These are phyloP conservation scores for Vigna angularis DNA, from an alignment of 306 rosid species.

Conservation along the genomic window DNA sequence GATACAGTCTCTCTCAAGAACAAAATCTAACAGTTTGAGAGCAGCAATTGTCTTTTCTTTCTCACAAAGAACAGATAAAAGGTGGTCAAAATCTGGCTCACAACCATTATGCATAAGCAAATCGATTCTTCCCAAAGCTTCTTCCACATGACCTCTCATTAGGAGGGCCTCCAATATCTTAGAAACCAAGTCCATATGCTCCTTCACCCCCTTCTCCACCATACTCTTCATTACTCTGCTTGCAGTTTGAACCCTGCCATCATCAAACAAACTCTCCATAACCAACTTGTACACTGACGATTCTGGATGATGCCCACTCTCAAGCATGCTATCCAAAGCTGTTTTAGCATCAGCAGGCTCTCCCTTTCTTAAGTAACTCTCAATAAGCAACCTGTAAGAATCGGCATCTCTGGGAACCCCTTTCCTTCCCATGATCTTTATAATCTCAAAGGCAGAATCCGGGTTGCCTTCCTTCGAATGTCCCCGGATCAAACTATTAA, in stretches of 20 bases:
- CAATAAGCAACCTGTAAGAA: constrained; percentile 72
- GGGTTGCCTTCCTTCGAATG: constrained; percentile 92
- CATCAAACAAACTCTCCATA: constrained; percentile 80
- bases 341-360: constrained; percentile 92
- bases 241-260: constrained; percentile 92
- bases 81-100: constrained; percentile 67
- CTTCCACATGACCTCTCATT: constrained; percentile 91
- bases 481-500: constrained; percentile 77
- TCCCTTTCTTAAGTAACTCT: constrained; percentile 83
- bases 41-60: constrained; percentile 91
- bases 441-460: constrained; percentile 81
- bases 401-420: constrained; percentile 75
- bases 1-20: constrained; percentile 71
- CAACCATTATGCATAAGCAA: constrained; percentile 65
- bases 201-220: constrained; percentile 89
- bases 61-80: constrained; percentile 73
- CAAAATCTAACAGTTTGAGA: constrained; percentile 83
- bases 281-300: constrained; percentile 72
- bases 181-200: constrained; percentile 82
- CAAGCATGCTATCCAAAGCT: constrained; percentile 88
- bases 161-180: constrained; percentile 89
- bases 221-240: constrained; percentile 90
- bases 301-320: constrained; percentile 78
- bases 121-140: constrained; percentile 84
- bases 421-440: constrained; percentile 87